phyloP scores from a whole-genome alignment of 148 eudicot species.

The Camellia lanceoleosa region DNA sequence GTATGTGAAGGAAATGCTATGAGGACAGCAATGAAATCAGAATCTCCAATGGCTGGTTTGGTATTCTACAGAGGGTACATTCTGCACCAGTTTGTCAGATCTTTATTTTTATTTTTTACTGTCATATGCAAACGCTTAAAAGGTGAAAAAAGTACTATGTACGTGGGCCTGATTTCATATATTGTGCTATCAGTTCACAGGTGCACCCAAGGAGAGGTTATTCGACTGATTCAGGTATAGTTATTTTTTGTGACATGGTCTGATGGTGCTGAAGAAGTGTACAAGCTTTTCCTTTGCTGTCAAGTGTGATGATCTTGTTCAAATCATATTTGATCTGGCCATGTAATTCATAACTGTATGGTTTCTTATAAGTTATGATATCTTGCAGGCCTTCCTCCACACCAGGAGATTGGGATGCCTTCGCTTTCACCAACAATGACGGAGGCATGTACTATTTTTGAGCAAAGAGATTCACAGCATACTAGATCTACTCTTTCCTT shows the following conservation, averaged over 20 bases:
- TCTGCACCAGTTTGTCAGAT: not conserved
- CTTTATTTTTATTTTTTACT: not conserved
- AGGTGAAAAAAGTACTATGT: not conserved
- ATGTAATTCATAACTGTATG: not conserved
- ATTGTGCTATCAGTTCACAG: conserved; percentile 34
- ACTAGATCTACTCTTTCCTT: conserved; percentile 13
- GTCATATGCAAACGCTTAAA: not conserved
- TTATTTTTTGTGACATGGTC: not conserved
- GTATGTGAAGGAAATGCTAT: conserved; percentile 23
- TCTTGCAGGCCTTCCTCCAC: conserved; percentile 77
- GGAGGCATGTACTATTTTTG: conserved; percentile 50
- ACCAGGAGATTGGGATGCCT: conserved; percentile 95
- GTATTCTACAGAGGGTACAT: conserved; percentile 24
- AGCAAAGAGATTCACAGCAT: not conserved
- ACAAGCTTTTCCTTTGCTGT: not conserved
- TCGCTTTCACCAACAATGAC: conserved; percentile 97
- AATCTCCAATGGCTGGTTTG: conserved; percentile 22
- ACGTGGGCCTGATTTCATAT: conserved; percentile 11
- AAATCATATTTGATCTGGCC: no score
- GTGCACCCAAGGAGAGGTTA: conserved; percentile 43
- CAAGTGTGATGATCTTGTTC: not conserved
- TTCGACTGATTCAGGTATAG: conserved; percentile 58
- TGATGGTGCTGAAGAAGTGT: not conserved
- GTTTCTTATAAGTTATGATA: not conserved
- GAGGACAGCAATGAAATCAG: conserved; percentile 26